phyloP scores from a whole-genome alignment of 2,329 filamentous ascomycete genomes.

The Mycosphaerelloides madeirae region DNA sequence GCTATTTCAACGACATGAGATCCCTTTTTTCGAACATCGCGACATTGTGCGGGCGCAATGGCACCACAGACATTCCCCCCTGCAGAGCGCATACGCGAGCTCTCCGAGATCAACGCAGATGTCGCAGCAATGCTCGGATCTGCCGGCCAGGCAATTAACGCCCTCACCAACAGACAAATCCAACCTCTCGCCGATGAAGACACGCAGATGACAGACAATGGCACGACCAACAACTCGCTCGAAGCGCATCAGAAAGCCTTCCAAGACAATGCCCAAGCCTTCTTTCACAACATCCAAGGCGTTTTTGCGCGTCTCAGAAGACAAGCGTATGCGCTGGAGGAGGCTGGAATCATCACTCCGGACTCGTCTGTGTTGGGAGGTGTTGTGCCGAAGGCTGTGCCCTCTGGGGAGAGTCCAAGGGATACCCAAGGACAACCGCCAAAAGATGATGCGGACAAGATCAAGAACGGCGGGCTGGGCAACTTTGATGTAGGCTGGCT shows the following conservation, averaged over 20 bases:
- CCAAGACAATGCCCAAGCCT: slow-evolving; percentile 53
- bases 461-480: slow-evolving; percentile 46
- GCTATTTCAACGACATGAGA: no score
- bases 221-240: slow-evolving; percentile 43
- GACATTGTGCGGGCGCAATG: slow-evolving; percentile 5
- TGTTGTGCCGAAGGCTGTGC: slow-evolving; percentile 4
- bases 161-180: slow-evolving; percentile 52
- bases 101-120: slow-evolving; percentile 69
- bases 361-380: slow-evolving; percentile 30
- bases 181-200: slow-evolving; percentile 21
- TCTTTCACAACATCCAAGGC: slow-evolving; percentile 67
- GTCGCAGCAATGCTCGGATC: slow-evolving; percentile 53
- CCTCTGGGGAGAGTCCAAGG: slow-evolving; percentile 4
- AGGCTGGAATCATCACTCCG: slow-evolving; percentile 65
- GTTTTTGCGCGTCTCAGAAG: slow-evolving; percentile 70
- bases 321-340: slow-evolving; percentile 74
- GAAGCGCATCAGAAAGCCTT: slow-evolving; percentile 57
- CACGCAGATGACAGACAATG: slow-evolving; percentile 26
- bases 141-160: slow-evolving; percentile 59
- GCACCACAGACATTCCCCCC: slow-evolving; percentile 50
- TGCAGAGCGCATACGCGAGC: slow-evolving; percentile 73
- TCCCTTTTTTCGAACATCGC: neutral
- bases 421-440: slow-evolving; percentile 2
- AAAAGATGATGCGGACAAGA: slow-evolving; percentile 17
- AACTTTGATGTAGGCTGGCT: slow-evolving; percentile 80